Evolutionary conservation across 2,329 filamentous ascomycete genomes (phyloP).

Genomic region (Aspergillus spinulosporus): DNA sequence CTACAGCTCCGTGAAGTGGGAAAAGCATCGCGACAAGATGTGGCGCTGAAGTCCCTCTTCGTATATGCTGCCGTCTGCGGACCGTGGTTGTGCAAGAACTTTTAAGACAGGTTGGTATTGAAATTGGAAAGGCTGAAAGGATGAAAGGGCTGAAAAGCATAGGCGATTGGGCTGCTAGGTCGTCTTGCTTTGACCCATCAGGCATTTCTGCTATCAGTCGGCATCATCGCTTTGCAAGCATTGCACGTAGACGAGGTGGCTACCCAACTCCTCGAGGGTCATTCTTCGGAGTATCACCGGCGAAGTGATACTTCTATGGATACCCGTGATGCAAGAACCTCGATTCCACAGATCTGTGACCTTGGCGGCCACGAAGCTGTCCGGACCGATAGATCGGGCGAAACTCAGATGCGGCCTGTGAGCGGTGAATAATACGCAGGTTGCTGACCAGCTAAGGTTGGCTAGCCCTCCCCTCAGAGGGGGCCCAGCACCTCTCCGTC

Average conservation of each 20-base stretch:
- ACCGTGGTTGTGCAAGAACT: too few relatives aligned
- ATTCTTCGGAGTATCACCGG: too few relatives aligned
- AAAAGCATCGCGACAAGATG: neutral
- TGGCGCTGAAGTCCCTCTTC: neutral
- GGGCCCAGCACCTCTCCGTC: neutral
- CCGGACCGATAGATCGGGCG: conserved; percentile 13
- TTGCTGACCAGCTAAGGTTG: conserved; percentile 16
- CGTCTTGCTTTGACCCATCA: too few relatives aligned
- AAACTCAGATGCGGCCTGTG: conserved; percentile 17
- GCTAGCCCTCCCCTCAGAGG: conserved; percentile 1
- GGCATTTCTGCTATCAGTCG: too few relatives aligned
- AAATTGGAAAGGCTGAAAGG: too few relatives aligned
- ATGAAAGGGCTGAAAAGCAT: too few relatives aligned
- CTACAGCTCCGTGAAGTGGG: neutral
- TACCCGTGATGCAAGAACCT: conserved; percentile 5
- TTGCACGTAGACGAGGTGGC: too few relatives aligned
- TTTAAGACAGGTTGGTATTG: too few relatives aligned
- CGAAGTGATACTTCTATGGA: neutral
- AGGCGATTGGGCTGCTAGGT: too few relatives aligned
- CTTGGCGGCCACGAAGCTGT: conserved; percentile 22
- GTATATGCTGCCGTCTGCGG: conserved; percentile 9
- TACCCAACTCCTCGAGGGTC: too few relatives aligned
- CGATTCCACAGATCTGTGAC: conserved; percentile 19
- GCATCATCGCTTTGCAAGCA: too few relatives aligned
- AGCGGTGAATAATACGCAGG: conserved; percentile 6